phyloP scores from a whole-genome alignment of 1,139 yeast species.

The Candida sanyaensis region DNA sequence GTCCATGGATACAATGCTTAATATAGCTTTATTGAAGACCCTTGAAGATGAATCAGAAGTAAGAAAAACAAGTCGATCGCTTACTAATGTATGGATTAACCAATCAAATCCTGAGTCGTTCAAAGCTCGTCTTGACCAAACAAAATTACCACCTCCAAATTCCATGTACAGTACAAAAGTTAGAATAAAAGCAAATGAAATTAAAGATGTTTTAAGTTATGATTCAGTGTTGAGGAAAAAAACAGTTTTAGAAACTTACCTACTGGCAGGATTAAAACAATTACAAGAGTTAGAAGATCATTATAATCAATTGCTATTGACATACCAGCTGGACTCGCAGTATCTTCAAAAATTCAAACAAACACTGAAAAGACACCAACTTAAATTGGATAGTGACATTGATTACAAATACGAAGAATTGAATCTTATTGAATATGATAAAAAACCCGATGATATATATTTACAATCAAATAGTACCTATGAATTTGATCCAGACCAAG shows the following conservation, averaged over 20 bases:
- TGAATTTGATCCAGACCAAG: conserved; percentile 27
- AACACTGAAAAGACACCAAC: conserved; percentile 16
- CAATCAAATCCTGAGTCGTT: conserved; percentile 28
- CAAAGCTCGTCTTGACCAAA: conserved; percentile 28
- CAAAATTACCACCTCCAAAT: conserved; percentile 37
- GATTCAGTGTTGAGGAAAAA: conserved; percentile 34
- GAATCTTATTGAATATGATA: conserved; percentile 9
- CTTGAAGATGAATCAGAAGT: conserved; percentile 25
- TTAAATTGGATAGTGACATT: conserved; percentile 15
- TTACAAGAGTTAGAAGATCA: conserved; percentile 33
- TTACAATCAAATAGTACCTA: conserved; percentile 1
- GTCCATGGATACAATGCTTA: conserved; percentile 31
- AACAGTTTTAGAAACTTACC: conserved; percentile 36
- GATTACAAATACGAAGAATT: conserved; percentile 11
- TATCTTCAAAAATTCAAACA: conserved; percentile 32
- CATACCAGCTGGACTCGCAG: conserved; percentile 32
- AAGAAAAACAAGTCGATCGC: conserved; percentile 28
- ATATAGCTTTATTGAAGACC: conserved; percentile 31
- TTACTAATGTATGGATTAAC: conserved; percentile 36
- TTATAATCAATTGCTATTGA: conserved; percentile 23
- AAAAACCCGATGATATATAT: conserved; percentile 5
- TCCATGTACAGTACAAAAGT: conserved; percentile 19
- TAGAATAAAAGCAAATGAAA: conserved; percentile 19
- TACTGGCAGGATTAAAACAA: conserved; percentile 46
- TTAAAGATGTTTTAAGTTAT: conserved; percentile 31